phyloP scores from a whole-genome alignment of 2,329 filamentous ascomycete species.

The Colletotrichum kahawae region DNA sequence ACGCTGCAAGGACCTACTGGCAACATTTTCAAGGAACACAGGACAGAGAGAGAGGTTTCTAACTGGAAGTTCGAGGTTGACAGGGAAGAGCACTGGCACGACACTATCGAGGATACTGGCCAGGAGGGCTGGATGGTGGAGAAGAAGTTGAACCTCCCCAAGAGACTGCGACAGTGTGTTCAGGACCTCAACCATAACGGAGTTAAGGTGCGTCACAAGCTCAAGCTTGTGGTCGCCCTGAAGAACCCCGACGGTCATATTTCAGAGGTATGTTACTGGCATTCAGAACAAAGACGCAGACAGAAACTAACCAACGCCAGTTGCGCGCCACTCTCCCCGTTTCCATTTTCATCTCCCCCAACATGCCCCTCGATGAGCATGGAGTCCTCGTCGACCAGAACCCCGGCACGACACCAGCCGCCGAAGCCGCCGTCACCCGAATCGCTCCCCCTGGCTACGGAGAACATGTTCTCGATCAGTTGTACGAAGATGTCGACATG shows the following conservation, averaged over 20 bases:
- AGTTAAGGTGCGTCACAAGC: slow-evolving; percentile 91
- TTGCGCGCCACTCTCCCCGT: slow-evolving; percentile 89
- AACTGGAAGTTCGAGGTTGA: slow-evolving; percentile 61
- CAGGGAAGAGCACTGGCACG: slow-evolving; percentile 69
- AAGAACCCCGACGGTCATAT: slow-evolving; percentile 95
- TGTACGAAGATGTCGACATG: slow-evolving; percentile 87
- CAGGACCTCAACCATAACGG: slow-evolving; percentile 89
- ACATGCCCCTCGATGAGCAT: slow-evolving; percentile 85
- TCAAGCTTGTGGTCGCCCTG: slow-evolving; percentile 88
- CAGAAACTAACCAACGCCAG: slow-evolving; percentile 40
- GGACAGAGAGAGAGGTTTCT: slow-evolving; percentile 67
- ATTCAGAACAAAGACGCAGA: background rate
- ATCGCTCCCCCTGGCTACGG: slow-evolving; percentile 93
- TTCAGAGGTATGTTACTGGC: slow-evolving; percentile 70
- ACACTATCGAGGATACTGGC: slow-evolving; percentile 70
- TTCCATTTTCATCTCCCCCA: slow-evolving; percentile 94
- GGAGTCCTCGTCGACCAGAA: slow-evolving; percentile 75
- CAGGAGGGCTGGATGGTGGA: slow-evolving; percentile 69
- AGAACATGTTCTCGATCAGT: slow-evolving; percentile 85
- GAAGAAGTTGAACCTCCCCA: slow-evolving; percentile 74
- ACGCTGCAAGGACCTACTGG: slow-evolving; percentile 52
- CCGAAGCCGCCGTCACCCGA: slow-evolving; percentile 61
- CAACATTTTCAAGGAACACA: slow-evolving; percentile 60
- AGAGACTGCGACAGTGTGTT: slow-evolving; percentile 80
- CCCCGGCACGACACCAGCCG: slow-evolving; percentile 52